A percentile compares a stretch with the other conserved stretches of the same genome.
phyloP scores from a whole-genome alignment of 345 rosid genomes.

The Salix viminalis region DNA sequence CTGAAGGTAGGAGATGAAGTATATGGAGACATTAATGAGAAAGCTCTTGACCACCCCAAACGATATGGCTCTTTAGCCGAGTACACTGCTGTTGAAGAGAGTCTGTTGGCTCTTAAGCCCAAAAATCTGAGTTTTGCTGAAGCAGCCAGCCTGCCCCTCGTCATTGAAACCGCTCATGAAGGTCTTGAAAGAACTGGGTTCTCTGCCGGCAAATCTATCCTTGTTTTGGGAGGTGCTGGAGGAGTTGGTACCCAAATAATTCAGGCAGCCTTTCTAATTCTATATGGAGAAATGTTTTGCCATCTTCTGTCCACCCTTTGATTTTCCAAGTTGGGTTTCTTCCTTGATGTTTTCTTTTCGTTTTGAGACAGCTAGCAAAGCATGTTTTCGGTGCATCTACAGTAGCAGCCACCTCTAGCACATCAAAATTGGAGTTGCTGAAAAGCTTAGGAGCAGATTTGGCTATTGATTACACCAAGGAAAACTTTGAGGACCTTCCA shows the following conservation, averaged over 20 bases:
- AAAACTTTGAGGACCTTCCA: constrained; percentile 14
- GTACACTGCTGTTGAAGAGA: constrained; percentile 28
- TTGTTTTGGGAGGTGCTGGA: constrained; percentile 22
- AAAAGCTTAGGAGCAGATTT: constrained; percentile 24
- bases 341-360: background rate
- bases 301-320: background rate
- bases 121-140: constrained; percentile 15
- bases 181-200: constrained; percentile 15
- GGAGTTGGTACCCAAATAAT: constrained; percentile 20
- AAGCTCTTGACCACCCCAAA: constrained; percentile 1
- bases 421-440: constrained; percentile 13
- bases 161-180: constrained; percentile 19
- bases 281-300: background rate
- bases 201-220: constrained; percentile 11
- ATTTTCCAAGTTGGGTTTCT: background rate
- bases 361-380: constrained; percentile 14
- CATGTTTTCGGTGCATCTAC: constrained; percentile 16
- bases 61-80: constrained; percentile 12
- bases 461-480: constrained; percentile 17
- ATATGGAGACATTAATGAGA: constrained; percentile 15
- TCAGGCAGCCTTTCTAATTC: constrained; percentile 2
- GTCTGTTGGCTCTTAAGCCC: constrained; percentile 16
- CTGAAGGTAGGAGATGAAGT: constrained; percentile 24
- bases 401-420: constrained; percentile 20
- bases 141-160: constrained; percentile 18